phyloP scores from a whole-genome alignment of 352 stramenopile genomes.

The Phytophthora europaea region DNA sequence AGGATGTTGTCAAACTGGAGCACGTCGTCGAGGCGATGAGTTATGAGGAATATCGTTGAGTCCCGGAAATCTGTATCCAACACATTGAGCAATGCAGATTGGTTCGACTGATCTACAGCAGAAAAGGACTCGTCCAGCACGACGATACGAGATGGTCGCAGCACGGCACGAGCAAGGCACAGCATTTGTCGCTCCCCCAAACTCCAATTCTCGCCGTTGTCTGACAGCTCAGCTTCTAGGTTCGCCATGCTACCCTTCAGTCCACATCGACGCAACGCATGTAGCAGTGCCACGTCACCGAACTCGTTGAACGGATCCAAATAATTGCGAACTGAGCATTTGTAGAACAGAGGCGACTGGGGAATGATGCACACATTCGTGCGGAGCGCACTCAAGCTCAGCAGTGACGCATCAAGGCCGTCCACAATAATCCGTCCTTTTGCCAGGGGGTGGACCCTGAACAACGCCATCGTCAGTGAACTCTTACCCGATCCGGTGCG shows the following conservation, averaged over 20 bases:
- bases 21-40: constrained; percentile 95
- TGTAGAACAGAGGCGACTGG: constrained; percentile 94
- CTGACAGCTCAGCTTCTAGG: constrained; percentile 49
- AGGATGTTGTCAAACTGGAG: constrained; percentile 49
- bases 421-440: constrained; percentile 90
- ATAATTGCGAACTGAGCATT: constrained; percentile 92
- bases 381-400: constrained; percentile 53
- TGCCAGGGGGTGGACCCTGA: constrained; percentile 50
- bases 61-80: constrained; percentile 91
- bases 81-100: constrained; percentile 75
- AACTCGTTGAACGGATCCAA: constrained; percentile 92
- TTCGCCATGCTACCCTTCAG: constrained; percentile 48
- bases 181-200: constrained; percentile 97
- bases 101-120: constrained; percentile 61
- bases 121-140: constrained; percentile 93
- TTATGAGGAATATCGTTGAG: constrained; percentile 98
- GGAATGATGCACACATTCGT: constrained; percentile 82
- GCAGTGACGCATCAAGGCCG: constrained; percentile 76
- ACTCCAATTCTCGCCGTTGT: constrained; percentile 96
- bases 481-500: constrained; percentile 75
- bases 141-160: constrained; percentile 89
- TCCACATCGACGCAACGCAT: constrained; percentile 51
- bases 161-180: constrained; percentile 95
- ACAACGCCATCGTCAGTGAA: constrained; percentile 65
- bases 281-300: constrained; percentile 63